Conservation (phyloP, 495 filamentous ascomycete genomes). For the Cryomyces minteri region DNA sequence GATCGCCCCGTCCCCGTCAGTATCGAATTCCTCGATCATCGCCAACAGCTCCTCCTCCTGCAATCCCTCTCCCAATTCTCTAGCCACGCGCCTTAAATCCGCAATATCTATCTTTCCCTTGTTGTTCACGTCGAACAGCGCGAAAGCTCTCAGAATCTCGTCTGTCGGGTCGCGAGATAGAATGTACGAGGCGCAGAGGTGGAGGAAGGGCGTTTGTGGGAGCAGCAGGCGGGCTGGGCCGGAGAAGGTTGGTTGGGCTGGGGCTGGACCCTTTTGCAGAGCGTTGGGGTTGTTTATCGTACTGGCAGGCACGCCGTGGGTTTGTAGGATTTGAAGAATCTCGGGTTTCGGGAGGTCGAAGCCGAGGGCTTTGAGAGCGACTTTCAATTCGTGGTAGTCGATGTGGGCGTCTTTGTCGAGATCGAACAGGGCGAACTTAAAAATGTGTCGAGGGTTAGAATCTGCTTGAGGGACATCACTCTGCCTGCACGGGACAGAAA, state of each 20-base stretch:
- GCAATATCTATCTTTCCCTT: slow-evolving; percentile 78
- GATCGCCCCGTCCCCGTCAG: slow-evolving; percentile 80
- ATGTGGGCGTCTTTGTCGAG: slow-evolving; percentile 87
- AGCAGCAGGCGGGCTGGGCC: slow-evolving; percentile 39
- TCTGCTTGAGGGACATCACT: background rate
- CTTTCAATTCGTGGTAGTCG: slow-evolving; percentile 96
- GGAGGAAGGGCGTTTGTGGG: slow-evolving; percentile 53
- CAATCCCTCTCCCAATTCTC: slow-evolving; percentile 76
- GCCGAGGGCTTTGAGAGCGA: slow-evolving; percentile 88
- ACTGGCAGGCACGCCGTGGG: slow-evolving; percentile 40
- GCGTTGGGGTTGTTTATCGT: background rate
- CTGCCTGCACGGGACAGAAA: background rate
- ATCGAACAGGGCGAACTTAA: slow-evolving; percentile 86
- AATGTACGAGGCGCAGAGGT: slow-evolving; percentile 64
- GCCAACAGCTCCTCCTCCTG: slow-evolving; percentile 83
- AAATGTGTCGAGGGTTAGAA: background rate
- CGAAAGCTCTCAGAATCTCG: slow-evolving; percentile 81
- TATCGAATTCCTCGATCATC: slow-evolving; percentile 98
- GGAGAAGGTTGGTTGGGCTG: slow-evolving; percentile 21
- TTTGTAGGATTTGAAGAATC: slow-evolving; percentile 54
- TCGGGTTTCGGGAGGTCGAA: slow-evolving; percentile 79
- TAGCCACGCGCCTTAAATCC: slow-evolving; percentile 71
- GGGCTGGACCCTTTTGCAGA: slow-evolving; percentile 1
- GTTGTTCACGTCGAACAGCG: slow-evolving; percentile 61
- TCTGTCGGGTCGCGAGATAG: slow-evolving; percentile 67